Evolutionary conservation across 371 early-diverging fungal genomes (phyloP), one percentile per base, ranked within the genome.

Genomic region (Rhizomucor pusillus): DNA sequence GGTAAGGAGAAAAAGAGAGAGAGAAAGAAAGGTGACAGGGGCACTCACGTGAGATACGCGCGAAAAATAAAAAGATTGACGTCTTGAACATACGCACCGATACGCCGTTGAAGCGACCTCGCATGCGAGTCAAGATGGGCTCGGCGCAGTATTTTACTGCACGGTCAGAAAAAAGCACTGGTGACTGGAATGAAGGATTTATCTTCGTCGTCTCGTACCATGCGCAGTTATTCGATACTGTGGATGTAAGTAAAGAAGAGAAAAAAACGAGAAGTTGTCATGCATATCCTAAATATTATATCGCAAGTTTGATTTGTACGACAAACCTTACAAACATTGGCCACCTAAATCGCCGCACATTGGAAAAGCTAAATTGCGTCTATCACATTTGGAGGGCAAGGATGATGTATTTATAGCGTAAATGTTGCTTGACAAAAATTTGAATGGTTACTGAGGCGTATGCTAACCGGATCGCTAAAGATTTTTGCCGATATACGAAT

Each of bases 181-280:
- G 77, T 12, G 69, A 76, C 40, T 76, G 77, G 77, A 76, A 76
- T 39, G 76, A 74, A 64, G 75, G 75, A 9, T 74, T 74, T 33
- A 29, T 70, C 1, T 74, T 74, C 51, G 58, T 62, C 6, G 59
- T 71, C n/a, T 69, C 75, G 3, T 74, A 66, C 45, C 75, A 74
- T 39, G 63, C 68, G 3, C 75, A 74, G 45, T 50, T 74, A 35
- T 75, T 75, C 57, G 69, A 75, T 67, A 76, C 71, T 11, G 61
- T 76, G 23, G 77, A 76, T 59, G 77, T 71, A 66, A 58, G 33
- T 19, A 10, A 11, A 14, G 34, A 6, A 13, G 11, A 29, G 46
- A 20, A 22, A 13, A 9, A n/a, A 43, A 20, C 16, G 16, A 13
- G 18, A 37, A 52, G 24, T 46, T 22, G 20, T 33, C 18, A 47